Conservation (phyloP, 768 basidiomycete genomes). For the Serendipita vermifera region DNA sequence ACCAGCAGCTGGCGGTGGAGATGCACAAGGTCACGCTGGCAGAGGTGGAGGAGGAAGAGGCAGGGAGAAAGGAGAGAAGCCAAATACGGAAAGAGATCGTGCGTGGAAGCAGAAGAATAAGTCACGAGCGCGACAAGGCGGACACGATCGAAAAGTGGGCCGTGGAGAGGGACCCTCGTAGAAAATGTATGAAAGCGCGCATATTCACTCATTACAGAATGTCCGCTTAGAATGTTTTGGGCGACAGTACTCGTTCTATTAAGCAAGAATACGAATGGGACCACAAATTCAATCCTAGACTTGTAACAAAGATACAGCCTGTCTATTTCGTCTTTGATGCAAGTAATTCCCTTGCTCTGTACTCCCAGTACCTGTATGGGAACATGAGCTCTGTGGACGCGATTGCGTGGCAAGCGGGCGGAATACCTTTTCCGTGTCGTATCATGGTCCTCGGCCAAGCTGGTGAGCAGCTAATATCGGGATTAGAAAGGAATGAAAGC, state of each 20-base stretch:
- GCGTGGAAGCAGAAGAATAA: conserved; percentile 70
- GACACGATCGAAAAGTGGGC: conserved; percentile 83
- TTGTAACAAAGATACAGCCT: no score
- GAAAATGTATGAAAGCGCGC: no score
- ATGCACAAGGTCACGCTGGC: conserved; percentile 26
- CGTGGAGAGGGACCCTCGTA: conserved; percentile 40
- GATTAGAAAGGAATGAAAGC: conserved; percentile 9
- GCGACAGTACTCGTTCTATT: no score
- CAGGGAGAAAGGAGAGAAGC: conserved; percentile 16
- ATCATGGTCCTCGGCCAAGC: conserved; percentile 56
- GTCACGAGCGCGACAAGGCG: conserved; percentile 68
- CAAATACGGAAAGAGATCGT: conserved; percentile 36
- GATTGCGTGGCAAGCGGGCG: no score
- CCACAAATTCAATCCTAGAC: no score
- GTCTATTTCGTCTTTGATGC: no score
- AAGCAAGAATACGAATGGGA: no score
- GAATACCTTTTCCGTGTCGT: conserved; percentile 68
- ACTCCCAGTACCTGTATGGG: no score
- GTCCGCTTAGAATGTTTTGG: no score
- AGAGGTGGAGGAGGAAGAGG: conserved; percentile 26
- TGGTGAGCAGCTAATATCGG: conserved; percentile 48
- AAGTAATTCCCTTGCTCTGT: no score
- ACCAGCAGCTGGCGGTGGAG: conserved; percentile 22
- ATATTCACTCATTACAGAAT: no score
- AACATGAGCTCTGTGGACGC: no score